A percentile compares a stretch with the other conserved stretches of the same genome.
Conservation (phyloP, 768 basidiomycete genomes). For the Dioszegia crocea region DNA sequence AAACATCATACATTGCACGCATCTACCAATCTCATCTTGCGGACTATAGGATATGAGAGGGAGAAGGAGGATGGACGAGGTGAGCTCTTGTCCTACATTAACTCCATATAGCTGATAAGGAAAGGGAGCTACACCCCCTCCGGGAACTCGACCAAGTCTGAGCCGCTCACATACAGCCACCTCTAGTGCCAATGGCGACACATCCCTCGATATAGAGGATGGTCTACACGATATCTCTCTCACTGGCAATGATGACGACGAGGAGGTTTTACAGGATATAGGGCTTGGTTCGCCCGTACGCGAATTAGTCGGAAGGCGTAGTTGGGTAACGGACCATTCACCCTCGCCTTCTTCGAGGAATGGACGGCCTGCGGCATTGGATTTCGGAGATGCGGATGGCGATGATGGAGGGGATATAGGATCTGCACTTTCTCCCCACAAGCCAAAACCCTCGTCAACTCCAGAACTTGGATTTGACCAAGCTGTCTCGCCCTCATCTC, state of each 20-base stretch:
- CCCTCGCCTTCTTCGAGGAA: neutral
- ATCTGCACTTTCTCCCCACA: conserved; percentile 1
- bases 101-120: neutral
- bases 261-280: conserved; percentile 8
- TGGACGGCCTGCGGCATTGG: neutral
- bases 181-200: neutral
- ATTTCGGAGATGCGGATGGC: neutral
- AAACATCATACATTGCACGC: neutral
- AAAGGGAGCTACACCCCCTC: conserved; percentile 6
- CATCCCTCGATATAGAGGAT: neutral
- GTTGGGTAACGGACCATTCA: neutral
- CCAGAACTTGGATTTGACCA: too few species aligned
- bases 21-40: neutral
- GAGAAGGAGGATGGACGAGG: conserved; percentile 10
- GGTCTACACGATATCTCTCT: conserved; percentile 3
- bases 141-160: neutral
- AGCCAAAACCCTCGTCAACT: too few species aligned
- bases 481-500: too few species aligned
- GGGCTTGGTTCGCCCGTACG: neutral
- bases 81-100: neutral
- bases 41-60: neutral
- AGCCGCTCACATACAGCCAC: neutral
- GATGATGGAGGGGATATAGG: conserved; percentile 10
- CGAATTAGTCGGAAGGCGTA: too few species aligned
- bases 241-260: neutral